Conservation (phyloP, 164 flowering plant species). For the Santalum album region DNA sequence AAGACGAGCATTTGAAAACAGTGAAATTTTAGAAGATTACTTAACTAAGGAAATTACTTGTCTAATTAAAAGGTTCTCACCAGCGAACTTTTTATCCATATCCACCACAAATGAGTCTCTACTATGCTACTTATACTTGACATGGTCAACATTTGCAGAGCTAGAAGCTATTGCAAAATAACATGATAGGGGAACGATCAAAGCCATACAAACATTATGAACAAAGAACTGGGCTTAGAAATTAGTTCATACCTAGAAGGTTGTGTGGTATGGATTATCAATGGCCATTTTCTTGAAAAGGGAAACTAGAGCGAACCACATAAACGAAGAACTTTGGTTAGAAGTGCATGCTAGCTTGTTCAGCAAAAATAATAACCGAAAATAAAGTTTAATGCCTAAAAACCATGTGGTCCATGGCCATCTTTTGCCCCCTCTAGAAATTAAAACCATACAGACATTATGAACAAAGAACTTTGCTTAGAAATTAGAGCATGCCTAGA, state of each 20-base stretch:
- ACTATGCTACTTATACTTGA: conserved; percentile 91
- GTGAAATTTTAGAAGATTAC: too few relatives aligned
- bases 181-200: too few relatives aligned
- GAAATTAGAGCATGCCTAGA: conserved; percentile 77
- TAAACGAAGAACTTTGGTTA: neutral
- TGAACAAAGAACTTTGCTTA: too few relatives aligned
- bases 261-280: conserved; percentile 97
- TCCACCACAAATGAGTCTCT: conserved; percentile 93
- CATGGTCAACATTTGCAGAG: conserved; percentile 96
- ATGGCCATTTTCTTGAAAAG: conserved; percentile 90
- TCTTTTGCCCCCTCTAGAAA: conserved; percentile 80
- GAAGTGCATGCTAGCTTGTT: conserved; percentile 1
- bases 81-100: conserved; percentile 85
- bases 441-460: too few relatives aligned
- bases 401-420: conserved; percentile 43
- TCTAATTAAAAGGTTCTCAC: conserved; percentile 69
- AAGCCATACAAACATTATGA: too few relatives aligned
- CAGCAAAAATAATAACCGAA: neutral
- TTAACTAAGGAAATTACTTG: conserved; percentile 55
- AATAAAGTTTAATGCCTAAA: conserved; percentile 44
- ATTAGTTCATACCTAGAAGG: conserved; percentile 92
- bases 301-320: conserved; percentile 91
- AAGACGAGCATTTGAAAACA: too few relatives aligned
- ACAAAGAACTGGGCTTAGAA: too few relatives aligned
- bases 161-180: conserved; percentile 95